Base-by-base conservation (phyloP, 192 early-diverging fungal species). In the Coemansia aciculifera region DNA sequence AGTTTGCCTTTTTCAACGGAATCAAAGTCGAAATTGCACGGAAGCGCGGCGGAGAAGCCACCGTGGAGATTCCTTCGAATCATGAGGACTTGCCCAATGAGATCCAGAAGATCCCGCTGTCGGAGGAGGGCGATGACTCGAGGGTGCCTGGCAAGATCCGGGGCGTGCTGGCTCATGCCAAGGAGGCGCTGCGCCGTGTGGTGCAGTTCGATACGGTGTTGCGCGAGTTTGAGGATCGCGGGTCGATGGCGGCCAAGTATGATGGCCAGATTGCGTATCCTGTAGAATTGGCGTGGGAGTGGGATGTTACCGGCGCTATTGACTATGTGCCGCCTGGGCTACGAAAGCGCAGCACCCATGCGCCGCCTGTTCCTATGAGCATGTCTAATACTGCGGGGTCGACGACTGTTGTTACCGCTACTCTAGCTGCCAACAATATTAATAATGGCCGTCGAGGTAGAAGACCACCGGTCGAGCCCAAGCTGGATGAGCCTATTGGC, bases 1-100 rank as follows among this genome's bases (percentile, higher is more conserved):
- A 85, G 60, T 83, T 92, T 52, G 21, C 65, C 3, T 91, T 91
- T 49, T 88, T 89, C 78, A 89, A 87, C 73, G 85, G 89, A 15
- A 83, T 87, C 59, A 80, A 71, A 48, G 79, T 89, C 5, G 79
- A 76, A 15, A 62, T 84, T 15, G 77, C 81, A 2, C 70, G 68
- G 2, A 38, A 59, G n/a, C 59, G 57, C 7, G 62, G 57, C 9
- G 62, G 63, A 2, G 65, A 54, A 21, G 68, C 86, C 0, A 77
- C 79, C 2, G 78, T 90, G 36, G 70, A 72, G 49, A 83, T 86
- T 3, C 86, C 89, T 17, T 64, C 64, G 15, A 68, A 63, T 11
- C 63, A 77, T 44, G 29, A 56, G 15, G 78, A 77, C 7, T 52
- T 85, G 40, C 84, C 84, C 17, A 64, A 81, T 65, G 75, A 77